Conservation (phyloP, 2,329 filamentous ascomycete species). For the Apiospora hydei region DNA sequence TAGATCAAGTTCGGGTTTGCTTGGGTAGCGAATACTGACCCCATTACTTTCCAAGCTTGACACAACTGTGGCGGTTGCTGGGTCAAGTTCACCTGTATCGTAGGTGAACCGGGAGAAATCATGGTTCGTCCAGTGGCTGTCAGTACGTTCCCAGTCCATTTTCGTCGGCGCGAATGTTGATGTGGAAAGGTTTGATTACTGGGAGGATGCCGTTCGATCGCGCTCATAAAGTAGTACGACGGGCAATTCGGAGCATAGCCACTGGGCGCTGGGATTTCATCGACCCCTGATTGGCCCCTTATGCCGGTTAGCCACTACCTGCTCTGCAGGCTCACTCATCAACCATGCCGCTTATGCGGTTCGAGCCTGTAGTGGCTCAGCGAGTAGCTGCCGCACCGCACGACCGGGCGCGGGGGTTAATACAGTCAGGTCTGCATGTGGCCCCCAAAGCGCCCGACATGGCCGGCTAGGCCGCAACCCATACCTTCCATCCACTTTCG, state of each 20-base stretch:
- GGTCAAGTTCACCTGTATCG: background rate
- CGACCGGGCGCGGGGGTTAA: background rate
- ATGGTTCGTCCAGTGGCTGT: background rate
- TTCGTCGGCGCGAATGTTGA: background rate
- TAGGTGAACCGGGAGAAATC: background rate
- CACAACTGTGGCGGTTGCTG: background rate
- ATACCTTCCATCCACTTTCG: background rate
- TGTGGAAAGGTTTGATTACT: background rate
- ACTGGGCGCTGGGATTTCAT: background rate
- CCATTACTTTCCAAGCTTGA: background rate
- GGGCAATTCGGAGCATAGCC: background rate
- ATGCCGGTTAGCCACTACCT: background rate
- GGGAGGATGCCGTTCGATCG: background rate
- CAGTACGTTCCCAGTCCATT: conserved; percentile 1
- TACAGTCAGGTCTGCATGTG: background rate
- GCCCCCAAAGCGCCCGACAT: background rate
- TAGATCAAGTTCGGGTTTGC: background rate
- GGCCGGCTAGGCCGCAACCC: background rate
- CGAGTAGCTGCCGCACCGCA: background rate
- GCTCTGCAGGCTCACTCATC: background rate
- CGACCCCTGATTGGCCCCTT: background rate
- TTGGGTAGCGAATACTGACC: background rate
- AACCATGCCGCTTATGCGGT: background rate
- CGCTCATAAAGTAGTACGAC: background rate
- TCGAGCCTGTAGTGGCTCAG: background rate